Conservation (phyloP, 2,329 filamentous ascomycete genomes). For the Periconia macrospinosa region DNA sequence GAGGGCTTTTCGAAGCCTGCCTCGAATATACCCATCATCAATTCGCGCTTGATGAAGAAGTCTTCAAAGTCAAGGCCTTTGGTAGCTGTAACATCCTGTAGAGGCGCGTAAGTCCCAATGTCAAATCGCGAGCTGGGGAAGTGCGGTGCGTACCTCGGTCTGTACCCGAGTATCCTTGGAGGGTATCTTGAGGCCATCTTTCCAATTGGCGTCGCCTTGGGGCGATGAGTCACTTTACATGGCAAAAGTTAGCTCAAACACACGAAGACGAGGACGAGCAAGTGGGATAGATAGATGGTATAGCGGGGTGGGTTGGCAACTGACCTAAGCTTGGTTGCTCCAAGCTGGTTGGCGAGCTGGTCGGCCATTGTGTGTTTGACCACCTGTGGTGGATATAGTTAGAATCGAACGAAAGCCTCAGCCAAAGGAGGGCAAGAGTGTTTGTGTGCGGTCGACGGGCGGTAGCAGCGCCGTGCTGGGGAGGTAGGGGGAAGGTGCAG, state of each 20-base stretch:
- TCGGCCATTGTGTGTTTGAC: slow-evolving; percentile 47
- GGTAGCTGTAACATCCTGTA: slow-evolving; percentile 93
- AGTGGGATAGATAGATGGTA: neutral
- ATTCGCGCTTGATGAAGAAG: slow-evolving; percentile 89
- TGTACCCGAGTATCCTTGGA: slow-evolving; percentile 76
- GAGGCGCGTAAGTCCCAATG: slow-evolving; percentile 9
- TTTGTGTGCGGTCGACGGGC: neutral
- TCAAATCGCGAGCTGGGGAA: neutral
- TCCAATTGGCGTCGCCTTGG: slow-evolving; percentile 68
- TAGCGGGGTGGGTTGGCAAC: slow-evolving; percentile 12
- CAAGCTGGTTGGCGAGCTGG: slow-evolving; percentile 60
- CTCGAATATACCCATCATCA: slow-evolving; percentile 99
- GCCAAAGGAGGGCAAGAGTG: neutral
- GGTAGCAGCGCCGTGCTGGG: neutral
- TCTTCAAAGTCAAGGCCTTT: slow-evolving; percentile 98
- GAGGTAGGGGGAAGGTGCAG: neutral
- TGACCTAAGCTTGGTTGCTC: slow-evolving; percentile 55
- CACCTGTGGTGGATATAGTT: slow-evolving; percentile 22
- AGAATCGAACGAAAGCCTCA: neutral
- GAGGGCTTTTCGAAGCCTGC: slow-evolving; percentile 98
- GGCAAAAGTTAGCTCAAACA: slow-evolving; percentile 13
- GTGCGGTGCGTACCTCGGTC: slow-evolving; percentile 65
- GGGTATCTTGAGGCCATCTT: slow-evolving; percentile 71
- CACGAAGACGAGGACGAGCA: neutral
- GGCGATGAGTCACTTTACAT: slow-evolving; percentile 49